Evolutionary conservation across 768 basidiomycete species (phyloP).

Genomic region (Suillus variegatus): DNA sequence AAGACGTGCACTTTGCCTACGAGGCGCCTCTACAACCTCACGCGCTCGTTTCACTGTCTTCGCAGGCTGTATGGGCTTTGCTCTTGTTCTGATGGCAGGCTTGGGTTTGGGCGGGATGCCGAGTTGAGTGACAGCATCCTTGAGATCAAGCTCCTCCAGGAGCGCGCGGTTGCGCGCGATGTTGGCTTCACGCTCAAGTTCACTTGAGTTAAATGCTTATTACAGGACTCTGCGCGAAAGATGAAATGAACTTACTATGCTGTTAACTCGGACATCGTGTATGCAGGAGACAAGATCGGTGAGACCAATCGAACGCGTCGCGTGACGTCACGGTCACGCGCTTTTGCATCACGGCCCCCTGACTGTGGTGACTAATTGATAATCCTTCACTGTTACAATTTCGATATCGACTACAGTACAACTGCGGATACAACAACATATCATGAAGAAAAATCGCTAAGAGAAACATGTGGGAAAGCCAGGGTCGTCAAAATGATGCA

Average conservation of each 20-base stretch:
- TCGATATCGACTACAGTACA: slow-evolving; percentile 1
- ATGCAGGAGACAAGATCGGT: neutral
- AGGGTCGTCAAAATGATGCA: slow-evolving; percentile 5
- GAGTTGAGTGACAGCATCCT: slow-evolving; percentile 52
- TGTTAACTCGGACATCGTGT: slow-evolving; percentile 44
- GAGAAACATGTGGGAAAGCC: slow-evolving; percentile 14
- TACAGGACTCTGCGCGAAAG: neutral
- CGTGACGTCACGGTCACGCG: slow-evolving; percentile 33
- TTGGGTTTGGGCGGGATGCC: slow-evolving; percentile 44
- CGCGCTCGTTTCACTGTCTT: slow-evolving; percentile 57
- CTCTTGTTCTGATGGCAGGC: slow-evolving; percentile 39
- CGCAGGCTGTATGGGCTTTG: slow-evolving; percentile 62
- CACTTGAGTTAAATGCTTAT: slow-evolving; percentile 37
- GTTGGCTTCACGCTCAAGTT: slow-evolving; percentile 76
- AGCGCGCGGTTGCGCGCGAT: slow-evolving; percentile 80
- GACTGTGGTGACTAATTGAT: too few relatives aligned
- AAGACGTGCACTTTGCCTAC: slow-evolving; percentile 68
- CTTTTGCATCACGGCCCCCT: neutral
- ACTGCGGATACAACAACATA: slow-evolving; percentile 29
- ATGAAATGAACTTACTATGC: slow-evolving; percentile 45
- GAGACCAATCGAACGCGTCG: slow-evolving; percentile 24
- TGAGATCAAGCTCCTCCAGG: slow-evolving; percentile 69
- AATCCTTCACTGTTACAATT: neutral
- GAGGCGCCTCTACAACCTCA: slow-evolving; percentile 44
- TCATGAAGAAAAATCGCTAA: slow-evolving; percentile 13